A percentile compares a stretch with the other conserved stretches of the same genome.
These are phyloP conservation scores for Penicillium manginii DNA, from an alignment of 495 filamentous ascomycete genomes.

Conservation along the genomic window DNA sequence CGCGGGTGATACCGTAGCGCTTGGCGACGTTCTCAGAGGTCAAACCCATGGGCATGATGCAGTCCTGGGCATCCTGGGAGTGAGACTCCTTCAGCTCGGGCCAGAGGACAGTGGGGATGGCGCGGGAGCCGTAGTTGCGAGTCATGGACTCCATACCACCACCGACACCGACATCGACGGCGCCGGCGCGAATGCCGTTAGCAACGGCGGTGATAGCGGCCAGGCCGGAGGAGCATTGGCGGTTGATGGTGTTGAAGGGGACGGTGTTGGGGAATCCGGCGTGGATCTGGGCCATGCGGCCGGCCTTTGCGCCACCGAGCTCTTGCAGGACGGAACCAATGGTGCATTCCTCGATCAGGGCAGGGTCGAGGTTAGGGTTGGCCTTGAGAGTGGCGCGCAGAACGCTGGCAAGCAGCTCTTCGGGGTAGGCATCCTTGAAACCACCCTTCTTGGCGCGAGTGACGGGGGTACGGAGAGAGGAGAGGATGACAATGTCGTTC, in stretches of 20 bases:
- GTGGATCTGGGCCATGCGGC: constrained; percentile 87
- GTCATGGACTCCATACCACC: constrained; percentile 97
- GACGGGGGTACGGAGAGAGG: constrained; percentile 83
- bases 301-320: constrained; percentile 88
- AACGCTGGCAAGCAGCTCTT: constrained; percentile 83
- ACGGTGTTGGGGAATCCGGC: constrained; percentile 75
- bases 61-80: constrained; percentile 75
- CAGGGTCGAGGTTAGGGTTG: constrained; percentile 74
- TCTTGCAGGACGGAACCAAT: constrained; percentile 89
- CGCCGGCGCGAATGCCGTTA: constrained; percentile 69
- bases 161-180: constrained; percentile 78
- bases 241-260: constrained; percentile 82
- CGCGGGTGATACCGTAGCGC: constrained; percentile 72
- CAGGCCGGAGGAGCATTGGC: constrained; percentile 80
- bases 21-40: constrained; percentile 90
- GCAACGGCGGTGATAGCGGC: constrained; percentile 73
- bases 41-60: constrained; percentile 91
- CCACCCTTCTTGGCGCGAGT: constrained; percentile 80
- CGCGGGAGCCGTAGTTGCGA: constrained; percentile 78
- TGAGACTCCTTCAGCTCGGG: constrained; percentile 65
- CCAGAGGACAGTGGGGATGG: constrained; percentile 84
- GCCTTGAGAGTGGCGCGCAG: constrained; percentile 77
- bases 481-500: constrained; percentile 85
- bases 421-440: constrained; percentile 87
- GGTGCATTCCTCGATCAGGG: constrained; percentile 74